These are phyloP conservation scores for Chalciporus sphaerocephalus DNA, from an alignment of 768 basidiomycete species.

Conservation along the genomic window DNA sequence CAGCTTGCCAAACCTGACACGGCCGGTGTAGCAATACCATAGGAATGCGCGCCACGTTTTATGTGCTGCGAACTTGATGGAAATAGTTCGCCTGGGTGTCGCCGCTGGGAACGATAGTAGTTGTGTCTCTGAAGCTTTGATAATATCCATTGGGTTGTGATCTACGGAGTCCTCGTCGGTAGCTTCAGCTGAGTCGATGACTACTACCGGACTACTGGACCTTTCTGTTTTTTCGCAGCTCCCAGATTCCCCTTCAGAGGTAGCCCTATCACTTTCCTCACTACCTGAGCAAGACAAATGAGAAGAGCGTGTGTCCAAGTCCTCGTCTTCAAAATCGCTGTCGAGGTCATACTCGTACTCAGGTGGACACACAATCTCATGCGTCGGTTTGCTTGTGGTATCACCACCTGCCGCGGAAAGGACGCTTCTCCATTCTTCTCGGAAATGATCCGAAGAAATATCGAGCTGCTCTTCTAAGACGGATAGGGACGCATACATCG, in stretches of 20 bases:
- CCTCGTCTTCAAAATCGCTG: slow-evolving; percentile 26
- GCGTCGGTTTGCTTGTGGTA: background rate
- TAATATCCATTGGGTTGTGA: slow-evolving; percentile 3
- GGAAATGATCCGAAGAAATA: slow-evolving; percentile 9
- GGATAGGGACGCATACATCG: slow-evolving; percentile 15
- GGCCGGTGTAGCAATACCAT: slow-evolving; percentile 26
- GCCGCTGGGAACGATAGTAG: background rate
- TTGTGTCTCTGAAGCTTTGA: background rate
- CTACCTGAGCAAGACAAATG: background rate
- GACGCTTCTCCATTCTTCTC: slow-evolving; percentile 7
- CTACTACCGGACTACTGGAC: slow-evolving; percentile 6
- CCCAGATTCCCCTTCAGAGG: slow-evolving; percentile 1
- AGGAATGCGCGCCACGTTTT: slow-evolving; percentile 23
- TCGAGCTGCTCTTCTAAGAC: slow-evolving; percentile 10
- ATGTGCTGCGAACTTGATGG: slow-evolving; percentile 14
- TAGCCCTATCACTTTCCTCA: background rate
- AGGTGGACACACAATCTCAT: slow-evolving; percentile 6
- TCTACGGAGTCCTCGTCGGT: background rate
- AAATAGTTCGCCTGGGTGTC: background rate
- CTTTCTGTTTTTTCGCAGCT: background rate
- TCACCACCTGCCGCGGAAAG: background rate
- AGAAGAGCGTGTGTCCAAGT: background rate
- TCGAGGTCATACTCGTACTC: slow-evolving; percentile 21
- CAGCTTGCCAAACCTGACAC: slow-evolving; percentile 13
- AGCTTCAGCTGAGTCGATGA: slow-evolving; percentile 9